These are phyloP conservation scores for Datisca glomerata DNA, from an alignment of 306 rosid species.

Conservation along the genomic window DNA sequence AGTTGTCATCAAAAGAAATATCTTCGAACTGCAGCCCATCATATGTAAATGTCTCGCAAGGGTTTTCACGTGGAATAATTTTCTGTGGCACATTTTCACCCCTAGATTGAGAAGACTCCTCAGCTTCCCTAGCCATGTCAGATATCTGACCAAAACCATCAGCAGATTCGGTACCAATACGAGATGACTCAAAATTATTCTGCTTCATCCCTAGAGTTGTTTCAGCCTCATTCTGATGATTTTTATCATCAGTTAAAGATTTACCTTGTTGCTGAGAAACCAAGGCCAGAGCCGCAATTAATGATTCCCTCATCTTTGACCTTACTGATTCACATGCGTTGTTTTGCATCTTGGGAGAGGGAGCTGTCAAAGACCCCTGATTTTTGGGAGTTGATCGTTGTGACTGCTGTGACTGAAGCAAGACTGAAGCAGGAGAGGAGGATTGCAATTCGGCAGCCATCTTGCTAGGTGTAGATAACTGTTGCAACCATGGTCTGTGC, in stretches of 20 bases:
- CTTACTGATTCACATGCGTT: conserved; percentile 67
- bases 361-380: conserved; percentile 32
- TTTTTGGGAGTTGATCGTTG: conserved; percentile 22
- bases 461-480: conserved; percentile 25
- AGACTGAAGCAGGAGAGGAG: conserved; percentile 19
- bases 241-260: conserved; percentile 9
- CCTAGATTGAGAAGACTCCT: conserved; percentile 12
- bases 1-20: conserved; percentile 61
- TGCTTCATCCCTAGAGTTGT: conserved; percentile 15
- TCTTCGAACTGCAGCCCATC: conserved; percentile 52
- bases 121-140: conserved; percentile 17
- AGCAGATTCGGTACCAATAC: conserved; percentile 12
- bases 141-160: conserved; percentile 13
- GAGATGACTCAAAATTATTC: conserved; percentile 19
- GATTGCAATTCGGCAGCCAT: conserved; percentile 28
- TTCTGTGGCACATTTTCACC: conserved; percentile 14
- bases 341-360: conserved; percentile 35
- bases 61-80: conserved; percentile 18
- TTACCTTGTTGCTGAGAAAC: conserved; percentile 39
- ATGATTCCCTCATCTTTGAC: conserved; percentile 84
- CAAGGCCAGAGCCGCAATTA: conserved; percentile 63
- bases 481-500: conserved; percentile 70
- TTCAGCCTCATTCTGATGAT: conserved; percentile 18
- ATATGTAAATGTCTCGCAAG: conserved; percentile 14
- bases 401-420: not conserved